These are phyloP conservation scores for Pleurozium schreberi DNA, from an alignment of 225 moss, liverwort and hornwort species.

Conservation along the genomic window DNA sequence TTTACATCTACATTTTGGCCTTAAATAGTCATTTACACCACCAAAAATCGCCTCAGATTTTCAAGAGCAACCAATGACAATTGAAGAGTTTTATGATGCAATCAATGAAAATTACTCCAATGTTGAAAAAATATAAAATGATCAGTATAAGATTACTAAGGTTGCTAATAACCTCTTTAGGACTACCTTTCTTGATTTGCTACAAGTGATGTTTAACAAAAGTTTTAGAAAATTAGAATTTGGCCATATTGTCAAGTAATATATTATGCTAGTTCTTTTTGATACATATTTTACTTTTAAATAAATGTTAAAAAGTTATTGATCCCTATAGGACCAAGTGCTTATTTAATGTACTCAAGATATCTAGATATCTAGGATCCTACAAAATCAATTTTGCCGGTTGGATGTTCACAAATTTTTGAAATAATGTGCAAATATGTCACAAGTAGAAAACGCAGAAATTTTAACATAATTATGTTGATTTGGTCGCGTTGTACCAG, in stretches of 20 bases:
- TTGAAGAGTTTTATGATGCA: neutral
- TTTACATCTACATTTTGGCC: neutral
- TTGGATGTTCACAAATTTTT: neutral
- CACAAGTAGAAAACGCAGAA: no score
- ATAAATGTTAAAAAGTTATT: neutral
- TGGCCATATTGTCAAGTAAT: neutral
- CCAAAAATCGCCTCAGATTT: neutral
- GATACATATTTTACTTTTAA: neutral
- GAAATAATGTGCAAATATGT: no score
- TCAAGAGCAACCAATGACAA: neutral
- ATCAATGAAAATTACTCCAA: neutral
- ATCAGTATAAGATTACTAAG: no score
- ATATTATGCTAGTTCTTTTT: neutral
- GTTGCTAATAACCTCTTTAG: no score
- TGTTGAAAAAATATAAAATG: no score
- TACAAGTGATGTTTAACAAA: fast-evolving
- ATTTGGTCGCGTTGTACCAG: no score
- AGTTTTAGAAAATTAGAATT: neutral
- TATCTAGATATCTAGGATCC: neutral
- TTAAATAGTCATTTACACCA: neutral
- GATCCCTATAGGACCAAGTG: no score
- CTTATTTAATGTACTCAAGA: neutral
- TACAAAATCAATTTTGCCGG: neutral
- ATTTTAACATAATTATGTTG: no score
- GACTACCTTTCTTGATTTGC: fast-evolving